Conservation (phyloP, 2,329 filamentous ascomycete species). For the Phaeophleospora eucalypticola region DNA sequence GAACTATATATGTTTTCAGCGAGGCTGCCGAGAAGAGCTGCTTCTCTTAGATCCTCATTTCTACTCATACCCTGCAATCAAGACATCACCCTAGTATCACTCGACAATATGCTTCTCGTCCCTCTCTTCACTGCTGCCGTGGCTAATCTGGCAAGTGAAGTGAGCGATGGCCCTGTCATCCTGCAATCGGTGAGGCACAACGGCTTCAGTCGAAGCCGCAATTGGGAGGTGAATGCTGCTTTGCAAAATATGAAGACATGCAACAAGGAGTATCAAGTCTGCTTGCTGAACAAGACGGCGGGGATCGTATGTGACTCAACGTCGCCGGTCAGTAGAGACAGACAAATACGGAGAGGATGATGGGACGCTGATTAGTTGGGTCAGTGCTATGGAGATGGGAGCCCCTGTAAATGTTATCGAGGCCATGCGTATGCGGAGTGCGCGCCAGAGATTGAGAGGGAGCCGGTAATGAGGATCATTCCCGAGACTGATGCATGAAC, state of each 20-base stretch:
- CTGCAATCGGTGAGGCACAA: neutral
- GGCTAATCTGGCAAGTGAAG: neutral
- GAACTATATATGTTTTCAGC: too few relatives aligned
- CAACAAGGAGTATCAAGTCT: neutral
- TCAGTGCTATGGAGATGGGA: neutral
- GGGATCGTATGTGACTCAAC: neutral
- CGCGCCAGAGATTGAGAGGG: neutral
- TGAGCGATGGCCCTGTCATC: neutral
- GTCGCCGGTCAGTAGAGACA: neutral
- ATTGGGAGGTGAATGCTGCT: too few relatives aligned
- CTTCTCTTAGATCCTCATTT: too few relatives aligned
- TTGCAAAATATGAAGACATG: too few relatives aligned
- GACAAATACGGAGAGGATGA: too few relatives aligned
- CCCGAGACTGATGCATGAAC: neutral
- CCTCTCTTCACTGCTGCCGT: too few relatives aligned
- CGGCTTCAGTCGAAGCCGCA: too few relatives aligned
- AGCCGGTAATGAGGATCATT: neutral
- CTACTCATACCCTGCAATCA: too few relatives aligned
- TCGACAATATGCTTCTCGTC: too few relatives aligned
- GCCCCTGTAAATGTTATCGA: neutral
- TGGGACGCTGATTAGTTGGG: too few relatives aligned
- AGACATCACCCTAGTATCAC: too few relatives aligned
- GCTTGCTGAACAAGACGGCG: neutral
- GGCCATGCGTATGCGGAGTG: neutral
- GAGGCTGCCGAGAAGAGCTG: too few relatives aligned